Conservation (phyloP, 345 rosid genomes). For the Trapa incisa region DNA sequence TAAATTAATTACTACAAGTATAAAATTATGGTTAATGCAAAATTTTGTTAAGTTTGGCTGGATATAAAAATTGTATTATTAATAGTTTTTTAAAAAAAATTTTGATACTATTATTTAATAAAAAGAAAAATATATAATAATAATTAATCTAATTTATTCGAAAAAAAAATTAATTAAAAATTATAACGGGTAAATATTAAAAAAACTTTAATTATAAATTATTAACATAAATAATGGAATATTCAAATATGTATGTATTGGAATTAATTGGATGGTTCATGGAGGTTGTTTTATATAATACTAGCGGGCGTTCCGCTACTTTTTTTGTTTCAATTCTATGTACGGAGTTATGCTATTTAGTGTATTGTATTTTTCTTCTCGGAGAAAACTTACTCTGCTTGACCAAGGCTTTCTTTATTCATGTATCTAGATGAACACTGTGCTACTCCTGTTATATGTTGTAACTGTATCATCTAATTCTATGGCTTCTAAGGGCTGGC, state of each 20-base stretch:
- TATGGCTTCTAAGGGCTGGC: background rate
- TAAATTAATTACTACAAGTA: too few species aligned
- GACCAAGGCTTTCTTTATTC: background rate
- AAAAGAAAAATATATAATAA: too few species aligned
- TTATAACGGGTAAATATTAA: too few species aligned
- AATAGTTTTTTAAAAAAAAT: too few species aligned
- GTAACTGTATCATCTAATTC: background rate
- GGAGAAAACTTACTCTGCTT: background rate
- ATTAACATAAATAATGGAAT: too few species aligned
- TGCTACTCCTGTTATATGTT: background rate
- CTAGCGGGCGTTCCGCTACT: background rate
- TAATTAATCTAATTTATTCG: too few species aligned
- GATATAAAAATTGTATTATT: too few species aligned
- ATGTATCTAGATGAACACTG: background rate
- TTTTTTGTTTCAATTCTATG: background rate
- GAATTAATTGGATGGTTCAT: background rate
- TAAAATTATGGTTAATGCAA: too few species aligned
- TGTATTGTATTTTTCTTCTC: background rate
- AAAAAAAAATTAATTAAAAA: too few species aligned
- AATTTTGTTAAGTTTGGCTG: too few species aligned
- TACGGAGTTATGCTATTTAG: background rate
- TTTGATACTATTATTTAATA: too few species aligned
- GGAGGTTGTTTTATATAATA: background rate
- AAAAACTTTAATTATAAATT: too few species aligned
- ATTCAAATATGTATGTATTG: background rate